Base-by-base conservation (phyloP, 148 eudicot genomes). In the Vaccinium myrtillus region DNA sequence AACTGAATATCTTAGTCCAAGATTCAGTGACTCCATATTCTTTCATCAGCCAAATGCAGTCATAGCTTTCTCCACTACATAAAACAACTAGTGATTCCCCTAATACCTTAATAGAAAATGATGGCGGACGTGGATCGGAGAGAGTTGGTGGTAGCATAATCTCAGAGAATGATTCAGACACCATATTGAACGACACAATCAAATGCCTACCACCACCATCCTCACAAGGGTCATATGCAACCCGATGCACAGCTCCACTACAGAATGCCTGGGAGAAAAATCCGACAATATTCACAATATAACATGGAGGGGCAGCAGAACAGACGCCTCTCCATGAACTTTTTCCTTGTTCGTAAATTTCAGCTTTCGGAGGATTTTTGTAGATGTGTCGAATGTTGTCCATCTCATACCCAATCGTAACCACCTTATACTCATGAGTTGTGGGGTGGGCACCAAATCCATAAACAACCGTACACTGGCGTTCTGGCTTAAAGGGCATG, bases 31-130 rank as follows among this genome's bases (percentile, higher is more conserved):
- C 86, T 15, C 88, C 89, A 71, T 87, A 87, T 27, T 83, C 86
- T 27, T 54, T 86, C 89, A 89, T 87, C 48, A 85, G 79, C 91
- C 91, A 89, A 13, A 89, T 83, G 9, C 70, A 54, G 39, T 86
- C 85, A 15, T 58, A 86, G 11, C n/a, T 65, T 36, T 81, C 67
- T 77, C 16, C 55, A 39, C 80, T 10, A 58, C 70, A 54, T n/a
- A 81, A 30, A 67, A 87, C 81, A 1, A 80, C 85, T 6, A 69
- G 1, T 27, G 74, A 69, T 27, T 69, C 36, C 16, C 74, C 39
- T 3, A 25, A 69, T 69, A 3, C 8, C 15, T 11, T 69, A 5
- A 71, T 15, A 2, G 75, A 71, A 14, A 71, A 32, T 0, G 19
- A 32, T 0, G 8, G 1, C 5, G 19, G 46, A 30, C 8, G 2